Base-by-base conservation (phyloP, 345 rosid species). In the Eucalyptus polybractea region DNA sequence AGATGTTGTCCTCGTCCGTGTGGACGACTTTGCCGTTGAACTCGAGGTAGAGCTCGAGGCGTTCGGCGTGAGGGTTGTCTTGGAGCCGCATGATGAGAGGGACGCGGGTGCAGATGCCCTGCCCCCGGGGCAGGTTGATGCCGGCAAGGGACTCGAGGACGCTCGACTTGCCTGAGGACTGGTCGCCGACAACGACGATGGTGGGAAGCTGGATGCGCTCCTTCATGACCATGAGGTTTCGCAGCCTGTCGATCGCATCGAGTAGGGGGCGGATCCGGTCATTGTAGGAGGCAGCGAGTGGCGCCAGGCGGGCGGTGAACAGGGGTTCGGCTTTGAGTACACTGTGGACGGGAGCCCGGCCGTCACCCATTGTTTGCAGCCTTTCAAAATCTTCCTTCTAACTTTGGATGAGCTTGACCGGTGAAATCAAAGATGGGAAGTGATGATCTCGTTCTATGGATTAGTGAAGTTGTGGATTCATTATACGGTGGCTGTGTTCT, bases 141-240 rank as follows among this genome's bases (percentile, higher is more conserved):
- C 95, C 94, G 8, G 95, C 94, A 3, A 94, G 91, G 5, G 95
- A 89, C 91, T 95, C 97, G 1, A 92, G 94, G 31, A 94, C 96
- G 47, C 95, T 95, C 0, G 95, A 95, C 88, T 94, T 95, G 1
- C 96, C 95, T 0, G 94, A 95, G 6, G 94, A 93, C 86, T 95
- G 95, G 88, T 94, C 97, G 3, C 95, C 95, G 1, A 93, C 94
- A 2, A 95, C 95, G 7, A 95, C 95, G 22, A 94, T 94, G 50
- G 95, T 94, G 8, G 96, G 95, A 9, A 93, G 94, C 85, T 93
- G 94, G 5, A 95, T 95, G 37, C 95, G 96, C 90, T 94, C 93
- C 80, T 80, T 87, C 90, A 88, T 91, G 7, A 95, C 92, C 88
- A 60, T 88, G 8, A 93, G 90, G 90, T 65, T 90, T 67, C 97